Evolutionary conservation across 805 yeast genomes (phyloP).

Genomic region (Ogataea paraovalis): DNA sequence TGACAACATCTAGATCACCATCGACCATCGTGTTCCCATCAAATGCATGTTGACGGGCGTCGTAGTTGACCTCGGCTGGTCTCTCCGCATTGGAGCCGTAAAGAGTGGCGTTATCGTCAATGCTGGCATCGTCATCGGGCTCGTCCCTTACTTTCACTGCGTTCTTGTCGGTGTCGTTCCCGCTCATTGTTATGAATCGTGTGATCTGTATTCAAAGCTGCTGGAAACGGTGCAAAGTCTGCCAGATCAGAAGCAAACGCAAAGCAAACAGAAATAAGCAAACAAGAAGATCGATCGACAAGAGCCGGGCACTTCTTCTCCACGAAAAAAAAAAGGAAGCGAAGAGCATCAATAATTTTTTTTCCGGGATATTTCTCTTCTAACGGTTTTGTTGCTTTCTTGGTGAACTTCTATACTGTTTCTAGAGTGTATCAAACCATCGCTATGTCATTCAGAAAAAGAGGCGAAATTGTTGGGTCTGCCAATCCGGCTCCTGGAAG

Average conservation of each 20-base stretch:
- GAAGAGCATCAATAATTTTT: too few relatives aligned
- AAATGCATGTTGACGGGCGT: conserved; percentile 18
- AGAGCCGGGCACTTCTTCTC: too few relatives aligned
- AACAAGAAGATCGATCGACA: too few relatives aligned
- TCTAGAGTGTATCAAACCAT: too few relatives aligned
- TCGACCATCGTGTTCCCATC: conserved; percentile 29
- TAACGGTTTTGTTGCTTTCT: too few relatives aligned
- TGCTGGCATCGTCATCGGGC: not conserved
- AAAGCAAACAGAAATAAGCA: too few relatives aligned
- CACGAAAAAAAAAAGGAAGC: too few relatives aligned
- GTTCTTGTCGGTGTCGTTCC: not conserved
- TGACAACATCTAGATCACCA: conserved; percentile 14
- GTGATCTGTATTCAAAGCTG: not conserved
- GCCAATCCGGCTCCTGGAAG: conserved; percentile 8
- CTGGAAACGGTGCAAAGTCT: too few relatives aligned
- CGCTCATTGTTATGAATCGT: not conserved
- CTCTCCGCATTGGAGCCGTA: conserved; percentile 8
- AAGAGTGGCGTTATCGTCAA: conserved; percentile 22
- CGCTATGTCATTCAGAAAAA: conserved; percentile 57
- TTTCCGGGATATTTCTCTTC: too few relatives aligned
- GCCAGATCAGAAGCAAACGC: too few relatives aligned
- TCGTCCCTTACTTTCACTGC: not conserved
- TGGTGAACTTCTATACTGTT: too few relatives aligned
- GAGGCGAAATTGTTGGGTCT: conserved; percentile 44
- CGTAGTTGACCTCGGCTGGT: conserved; percentile 16